Evolutionary conservation across 768 basidiomycete species (phyloP), one percentile per base, ranked within the genome.

Genomic region (Pulveroboletus frians): DNA sequence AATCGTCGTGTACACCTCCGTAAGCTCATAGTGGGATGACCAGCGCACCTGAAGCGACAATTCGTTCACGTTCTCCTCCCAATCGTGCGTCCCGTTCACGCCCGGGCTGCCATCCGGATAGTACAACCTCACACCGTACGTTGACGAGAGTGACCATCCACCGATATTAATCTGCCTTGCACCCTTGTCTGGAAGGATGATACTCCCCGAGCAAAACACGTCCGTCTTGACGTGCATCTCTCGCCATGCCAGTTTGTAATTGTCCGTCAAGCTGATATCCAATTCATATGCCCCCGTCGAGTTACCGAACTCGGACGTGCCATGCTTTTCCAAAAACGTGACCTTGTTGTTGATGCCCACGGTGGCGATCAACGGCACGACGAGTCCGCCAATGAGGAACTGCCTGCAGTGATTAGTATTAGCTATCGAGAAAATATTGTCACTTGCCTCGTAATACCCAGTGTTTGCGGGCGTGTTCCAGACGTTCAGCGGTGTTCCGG

Each of bases 301-400:
- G 64, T 88, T 88, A 3, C 61, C 50, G 48, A 72, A 80, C 31
- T 78, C 78, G 48, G 74, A 75, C 21, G 86, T 88, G 9, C 85
- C 84, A 3, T 47, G 68, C 63, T 90, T 91, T 65, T 91, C 88
- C 7, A 91, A 70, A 70, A 90, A 86, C 1, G 81, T 77, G 41
- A 90, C 82, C 60, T 90, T 91, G 72, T 85, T 82, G 71, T 90
- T 90, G 66, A 85, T 73, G 1, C 88, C 86, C 29, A 91, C 70
- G 0, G 88, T 89, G 3, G 84, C 80, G 32, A 88, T 78, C 49
- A 89, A 70, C 3, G 87, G 86, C 11, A 88, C 80, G 45, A 87
- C 73, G 29, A 88, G 73, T 3, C 87, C 87, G 0, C 70, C 68
- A 15, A 78, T 69, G 29, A 79, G 62, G 58, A 72, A 73, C 73